These are phyloP conservation scores for Noccaea bulbosa DNA, from an alignment of 345 rosid genomes.

Conservation along the genomic window DNA sequence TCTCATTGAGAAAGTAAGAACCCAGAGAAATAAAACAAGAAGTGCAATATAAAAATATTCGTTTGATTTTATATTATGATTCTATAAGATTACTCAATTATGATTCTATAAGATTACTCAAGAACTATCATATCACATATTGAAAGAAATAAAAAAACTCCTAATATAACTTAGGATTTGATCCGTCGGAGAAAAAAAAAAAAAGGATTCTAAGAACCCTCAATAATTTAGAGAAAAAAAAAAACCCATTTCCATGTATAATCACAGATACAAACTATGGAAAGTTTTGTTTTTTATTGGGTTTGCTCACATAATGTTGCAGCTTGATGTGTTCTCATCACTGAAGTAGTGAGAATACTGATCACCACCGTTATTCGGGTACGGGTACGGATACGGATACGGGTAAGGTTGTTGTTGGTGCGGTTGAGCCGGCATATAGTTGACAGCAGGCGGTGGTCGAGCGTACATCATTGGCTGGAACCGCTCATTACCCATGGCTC, in stretches of 20 bases:
- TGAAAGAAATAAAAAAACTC: constrained; percentile 38
- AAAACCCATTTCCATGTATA: constrained; percentile 60
- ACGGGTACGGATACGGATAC: constrained; percentile 44
- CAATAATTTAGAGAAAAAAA: constrained; percentile 42
- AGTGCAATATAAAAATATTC: constrained; percentile 40
- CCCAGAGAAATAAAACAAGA: constrained; percentile 35
- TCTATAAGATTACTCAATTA: constrained; percentile 56
- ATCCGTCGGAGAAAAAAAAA: constrained; percentile 35
- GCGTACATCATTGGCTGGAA: constrained; percentile 96
- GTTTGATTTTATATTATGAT: constrained; percentile 47
- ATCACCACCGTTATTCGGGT: constrained; percentile 40
- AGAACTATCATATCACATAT: constrained; percentile 43
- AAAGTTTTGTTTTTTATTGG: constrained; percentile 12
- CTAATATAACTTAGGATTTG: constrained; percentile 50
- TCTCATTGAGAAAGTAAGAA: constrained; percentile 42
- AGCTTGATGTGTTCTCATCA: constrained; percentile 89
- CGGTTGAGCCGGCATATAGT: constrained; percentile 74
- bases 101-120: constrained; percentile 58
- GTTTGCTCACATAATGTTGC: constrained; percentile 77
- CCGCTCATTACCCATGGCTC: constrained; percentile 62
- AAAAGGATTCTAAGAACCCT: constrained; percentile 44
- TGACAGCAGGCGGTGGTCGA: constrained; percentile 79
- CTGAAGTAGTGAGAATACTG: constrained; percentile 67
- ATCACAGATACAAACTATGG: constrained; percentile 45
- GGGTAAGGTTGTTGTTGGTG: constrained; percentile 48